Conservation (phyloP, 2,329 filamentous ascomycete genomes). For the Aspergillus floridensis region DNA sequence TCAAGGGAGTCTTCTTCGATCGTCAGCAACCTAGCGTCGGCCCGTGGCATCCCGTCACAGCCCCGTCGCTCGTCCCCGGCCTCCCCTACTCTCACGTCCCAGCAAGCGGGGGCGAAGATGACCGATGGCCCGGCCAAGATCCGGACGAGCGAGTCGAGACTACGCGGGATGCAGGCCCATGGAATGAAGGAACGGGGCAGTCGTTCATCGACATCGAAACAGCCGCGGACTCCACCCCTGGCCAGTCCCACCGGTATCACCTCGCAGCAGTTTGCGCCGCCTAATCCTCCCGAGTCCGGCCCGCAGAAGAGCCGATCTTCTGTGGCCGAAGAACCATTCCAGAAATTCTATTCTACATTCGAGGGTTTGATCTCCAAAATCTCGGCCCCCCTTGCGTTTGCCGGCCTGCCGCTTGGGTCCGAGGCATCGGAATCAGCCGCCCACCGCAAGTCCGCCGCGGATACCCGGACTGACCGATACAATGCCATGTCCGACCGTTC, state of each 20-base stretch:
- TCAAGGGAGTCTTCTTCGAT: conserved; percentile 78
- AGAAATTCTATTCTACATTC: conserved; percentile 88
- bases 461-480: conserved; percentile 37
- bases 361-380: conserved; percentile 84
- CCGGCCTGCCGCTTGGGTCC: conserved; percentile 73
- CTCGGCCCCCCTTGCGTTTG: conserved; percentile 87
- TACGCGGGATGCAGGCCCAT: conserved; percentile 20
- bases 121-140: conserved; percentile 53
- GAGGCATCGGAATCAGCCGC: conserved; percentile 37
- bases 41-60: conserved; percentile 67
- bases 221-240: conserved; percentile 35
- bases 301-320: conserved; percentile 20
- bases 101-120: conserved; percentile 69
- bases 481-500: conserved; percentile 41
- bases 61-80: conserved; percentile 62
- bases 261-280: conserved; percentile 32
- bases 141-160: conserved; percentile 30
- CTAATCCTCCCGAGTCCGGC: conserved; percentile 29
- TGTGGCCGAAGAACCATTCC: conserved; percentile 71
- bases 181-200: conserved; percentile 25
- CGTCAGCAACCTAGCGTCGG: conserved; percentile 81
- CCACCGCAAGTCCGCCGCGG: conserved; percentile 34
- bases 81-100: conserved; percentile 69
- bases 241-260: conserved; percentile 35
- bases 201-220: conserved; percentile 27